Evolutionary conservation across 116 monocot genomes (phyloP).

Genomic region (Papilionanthe hybrid): DNA sequence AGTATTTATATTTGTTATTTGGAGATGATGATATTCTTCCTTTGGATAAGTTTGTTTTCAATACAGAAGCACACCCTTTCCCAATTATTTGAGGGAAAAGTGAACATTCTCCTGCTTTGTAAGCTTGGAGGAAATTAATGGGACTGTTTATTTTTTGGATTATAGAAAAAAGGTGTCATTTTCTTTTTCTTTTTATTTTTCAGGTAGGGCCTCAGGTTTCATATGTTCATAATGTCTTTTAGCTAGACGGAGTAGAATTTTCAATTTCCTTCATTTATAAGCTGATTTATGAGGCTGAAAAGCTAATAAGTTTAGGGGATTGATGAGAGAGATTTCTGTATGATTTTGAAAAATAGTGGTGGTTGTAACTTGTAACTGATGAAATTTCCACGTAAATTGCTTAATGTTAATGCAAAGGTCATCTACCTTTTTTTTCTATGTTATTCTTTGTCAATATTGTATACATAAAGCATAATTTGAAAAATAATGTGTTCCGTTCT

Average conservation of each 20-base stretch:
- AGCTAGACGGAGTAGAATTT: neutral
- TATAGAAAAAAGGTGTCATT: neutral
- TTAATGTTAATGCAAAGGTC: neutral
- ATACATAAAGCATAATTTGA: neutral
- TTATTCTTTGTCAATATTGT: constrained; percentile 1
- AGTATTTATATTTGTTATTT: constrained; percentile 90
- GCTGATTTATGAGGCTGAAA: neutral
- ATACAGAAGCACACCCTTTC: constrained; percentile 91
- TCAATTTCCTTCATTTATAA: constrained; percentile 1
- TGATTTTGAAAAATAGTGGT: neutral
- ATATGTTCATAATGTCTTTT: neutral
- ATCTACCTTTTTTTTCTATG: neutral
- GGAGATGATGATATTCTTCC: constrained; percentile 65
- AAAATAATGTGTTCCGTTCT: neutral
- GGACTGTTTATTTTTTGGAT: neutral
- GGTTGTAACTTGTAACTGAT: neutral
- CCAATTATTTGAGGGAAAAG: constrained; percentile 19
- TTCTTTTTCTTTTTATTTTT: neutral
- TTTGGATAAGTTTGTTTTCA: constrained; percentile 90
- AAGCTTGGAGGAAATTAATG: neutral
- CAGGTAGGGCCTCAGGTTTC: neutral
- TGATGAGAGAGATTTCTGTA: constrained; percentile 3
- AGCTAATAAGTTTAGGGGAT: neutral
- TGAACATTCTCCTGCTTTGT: neutral
- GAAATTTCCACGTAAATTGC: neutral